A percentile compares a stretch with the other conserved stretches of the same genome.
Conservation (phyloP, 2,329 filamentous ascomycete genomes). For the Stachybotrys chlorohalonatus region DNA sequence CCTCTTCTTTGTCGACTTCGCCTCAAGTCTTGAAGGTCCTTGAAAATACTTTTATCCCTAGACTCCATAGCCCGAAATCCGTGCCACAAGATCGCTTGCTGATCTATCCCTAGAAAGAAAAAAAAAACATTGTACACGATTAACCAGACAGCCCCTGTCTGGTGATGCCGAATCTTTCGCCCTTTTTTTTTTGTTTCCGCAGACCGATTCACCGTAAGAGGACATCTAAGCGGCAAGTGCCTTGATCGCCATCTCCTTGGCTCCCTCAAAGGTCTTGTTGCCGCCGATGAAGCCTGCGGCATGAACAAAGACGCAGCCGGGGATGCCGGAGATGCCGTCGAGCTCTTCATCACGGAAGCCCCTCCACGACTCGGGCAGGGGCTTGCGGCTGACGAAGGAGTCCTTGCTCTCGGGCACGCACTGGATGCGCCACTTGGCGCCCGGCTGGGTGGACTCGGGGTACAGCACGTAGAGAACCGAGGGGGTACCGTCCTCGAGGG, state of each 20-base stretch:
- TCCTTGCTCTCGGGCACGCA: constrained; percentile 77
- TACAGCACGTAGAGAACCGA: constrained; percentile 80
- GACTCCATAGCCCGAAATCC: too few species aligned
- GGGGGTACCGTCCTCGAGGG: constrained; percentile 58
- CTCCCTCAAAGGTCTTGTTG: constrained; percentile 85
- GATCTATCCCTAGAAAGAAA: background rate
- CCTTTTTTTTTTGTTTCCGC: too few species aligned
- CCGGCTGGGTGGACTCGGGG: constrained; percentile 61
- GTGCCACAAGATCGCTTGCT: background rate
- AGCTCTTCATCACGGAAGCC: constrained; percentile 82
- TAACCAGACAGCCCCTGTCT: background rate
- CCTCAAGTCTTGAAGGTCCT: background rate
- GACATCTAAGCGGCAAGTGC: constrained; percentile 42
- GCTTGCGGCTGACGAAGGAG: constrained; percentile 86
- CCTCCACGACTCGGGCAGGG: constrained; percentile 84
- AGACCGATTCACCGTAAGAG: background rate
- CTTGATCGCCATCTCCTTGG: constrained; percentile 74
- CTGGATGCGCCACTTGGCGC: constrained; percentile 87
- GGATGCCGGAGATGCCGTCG: constrained; percentile 59
- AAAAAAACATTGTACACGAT: background rate
- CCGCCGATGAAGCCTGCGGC: constrained; percentile 94
- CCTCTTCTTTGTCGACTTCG: background rate
- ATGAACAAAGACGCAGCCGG: constrained; percentile 84
- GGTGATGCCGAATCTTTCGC: too few species aligned
- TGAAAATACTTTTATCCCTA: background rate